Evolutionary conservation across 176 grass and related monocot species (phyloP).

Genomic region (Secale cereale): DNA sequence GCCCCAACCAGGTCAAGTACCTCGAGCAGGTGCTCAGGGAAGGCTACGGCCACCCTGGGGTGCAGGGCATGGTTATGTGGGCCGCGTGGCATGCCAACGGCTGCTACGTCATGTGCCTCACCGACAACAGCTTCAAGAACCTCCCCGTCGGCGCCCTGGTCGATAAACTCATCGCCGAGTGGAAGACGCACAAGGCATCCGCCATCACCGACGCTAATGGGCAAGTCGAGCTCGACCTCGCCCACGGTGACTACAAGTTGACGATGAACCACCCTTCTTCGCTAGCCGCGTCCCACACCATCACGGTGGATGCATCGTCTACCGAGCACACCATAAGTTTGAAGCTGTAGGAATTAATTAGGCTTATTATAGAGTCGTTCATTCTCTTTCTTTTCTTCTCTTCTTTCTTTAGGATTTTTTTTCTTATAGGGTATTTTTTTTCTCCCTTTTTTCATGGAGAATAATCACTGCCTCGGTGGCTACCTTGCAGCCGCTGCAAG

Average conservation of each 20-base stretch:
- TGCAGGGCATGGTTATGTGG: constrained; percentile 66
- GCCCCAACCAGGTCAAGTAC: constrained; percentile 30
- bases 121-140: constrained; percentile 57
- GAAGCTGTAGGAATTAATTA: not conserved
- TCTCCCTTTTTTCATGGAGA: not conserved
- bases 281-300: not conserved
- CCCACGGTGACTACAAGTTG: constrained; percentile 49
- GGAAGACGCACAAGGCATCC: constrained; percentile 18
- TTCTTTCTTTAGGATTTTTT: not conserved
- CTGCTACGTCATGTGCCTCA: constrained; percentile 66
- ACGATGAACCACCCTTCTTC: constrained; percentile 29
- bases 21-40: constrained; percentile 62
- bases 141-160: constrained; percentile 41
- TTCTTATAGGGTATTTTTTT: not conserved
- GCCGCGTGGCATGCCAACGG: constrained; percentile 46
- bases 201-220: constrained; percentile 32
- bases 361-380: not conserved
- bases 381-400: not conserved
- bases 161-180: constrained; percentile 56
- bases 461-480: not conserved
- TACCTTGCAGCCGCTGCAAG: not conserved
- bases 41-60: constrained; percentile 53
- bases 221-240: constrained; percentile 23
- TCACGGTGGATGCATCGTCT: not conserved
- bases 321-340: not conserved